Evolutionary conservation across 2,329 filamentous ascomycete genomes (phyloP).

Genomic region (Cylindrodendrum hubeiense): DNA sequence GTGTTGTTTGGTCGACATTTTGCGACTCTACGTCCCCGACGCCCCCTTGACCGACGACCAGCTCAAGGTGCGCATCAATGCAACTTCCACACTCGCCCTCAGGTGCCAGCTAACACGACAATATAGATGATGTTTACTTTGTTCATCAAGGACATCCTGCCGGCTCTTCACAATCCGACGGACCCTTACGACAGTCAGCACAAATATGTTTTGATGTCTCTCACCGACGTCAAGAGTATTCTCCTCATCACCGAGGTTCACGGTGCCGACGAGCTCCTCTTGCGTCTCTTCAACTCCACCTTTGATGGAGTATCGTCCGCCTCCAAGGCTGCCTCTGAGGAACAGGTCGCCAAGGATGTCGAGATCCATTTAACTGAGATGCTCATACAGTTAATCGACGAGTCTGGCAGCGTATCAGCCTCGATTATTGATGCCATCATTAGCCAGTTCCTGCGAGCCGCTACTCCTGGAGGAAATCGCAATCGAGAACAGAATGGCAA

Average conservation of each 20-base stretch:
- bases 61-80: slow-evolving; percentile 75
- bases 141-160: slow-evolving; percentile 85
- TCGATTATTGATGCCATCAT: slow-evolving; percentile 93
- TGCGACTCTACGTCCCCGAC: slow-evolving; percentile 92
- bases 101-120: slow-evolving; percentile 36
- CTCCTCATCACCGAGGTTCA: slow-evolving; percentile 91
- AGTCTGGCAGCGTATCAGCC: slow-evolving; percentile 79
- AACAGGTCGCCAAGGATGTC: slow-evolving; percentile 91
- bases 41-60: slow-evolving; percentile 92
- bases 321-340: slow-evolving; percentile 79
- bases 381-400: slow-evolving; percentile 87
- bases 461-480: slow-evolving; percentile 74
- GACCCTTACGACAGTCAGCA: slow-evolving; percentile 95
- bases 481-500: slow-evolving; percentile 76
- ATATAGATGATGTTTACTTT: slow-evolving; percentile 90
- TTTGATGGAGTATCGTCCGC: slow-evolving; percentile 92
- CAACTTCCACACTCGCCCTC: neutral
- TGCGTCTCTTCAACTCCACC: slow-evolving; percentile 86
- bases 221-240: slow-evolving; percentile 95
- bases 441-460: slow-evolving; percentile 93
- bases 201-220: slow-evolving; percentile 88
- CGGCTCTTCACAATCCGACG: slow-evolving; percentile 85
- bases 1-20: slow-evolving; percentile 91
- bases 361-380: slow-evolving; percentile 92
- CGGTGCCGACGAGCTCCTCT: slow-evolving; percentile 81